A percentile compares a stretch with the other conserved stretches of the same genome.
Evolutionary conservation across 306 rosid genomes (phyloP).

Genomic region (Calophaca sinica): DNA sequence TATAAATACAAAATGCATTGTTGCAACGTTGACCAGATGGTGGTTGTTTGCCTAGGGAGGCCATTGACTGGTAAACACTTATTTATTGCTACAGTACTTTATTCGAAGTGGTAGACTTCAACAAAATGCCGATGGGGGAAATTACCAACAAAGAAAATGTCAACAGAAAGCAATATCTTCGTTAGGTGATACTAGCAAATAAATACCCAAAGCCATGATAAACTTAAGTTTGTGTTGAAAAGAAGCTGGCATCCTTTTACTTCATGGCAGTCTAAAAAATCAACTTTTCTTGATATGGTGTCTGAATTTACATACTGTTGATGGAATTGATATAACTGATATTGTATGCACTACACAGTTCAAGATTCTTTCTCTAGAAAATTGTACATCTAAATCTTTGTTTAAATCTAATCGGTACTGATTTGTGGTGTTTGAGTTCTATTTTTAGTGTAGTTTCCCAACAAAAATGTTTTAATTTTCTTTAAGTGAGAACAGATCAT

Average conservation of each 20-base stretch:
- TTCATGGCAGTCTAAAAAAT: background rate
- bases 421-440: constrained; percentile 3
- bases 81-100: constrained; percentile 6
- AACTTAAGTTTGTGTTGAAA: constrained; percentile 24
- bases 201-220: constrained; percentile 27
- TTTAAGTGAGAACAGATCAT: constrained; percentile 28
- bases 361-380: constrained; percentile 17
- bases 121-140: background rate
- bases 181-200: background rate
- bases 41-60: constrained; percentile 26
- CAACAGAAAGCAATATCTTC: too few species aligned
- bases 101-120: constrained; percentile 14
- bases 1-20: background rate
- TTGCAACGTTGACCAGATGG: constrained; percentile 40
- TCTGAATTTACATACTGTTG: constrained; percentile 26
- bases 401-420: background rate
- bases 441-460: constrained; percentile 14
- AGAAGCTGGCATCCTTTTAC: constrained; percentile 23
- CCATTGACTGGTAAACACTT: constrained; percentile 38
- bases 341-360: background rate
- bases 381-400: background rate
- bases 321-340: background rate
- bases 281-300: constrained; percentile 5
- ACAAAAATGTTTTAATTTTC: constrained; percentile 23
- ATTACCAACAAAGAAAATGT: constrained; percentile 12